Base-by-base conservation (phyloP, 306 rosid genomes). In the Coriaria nepalensis region DNA sequence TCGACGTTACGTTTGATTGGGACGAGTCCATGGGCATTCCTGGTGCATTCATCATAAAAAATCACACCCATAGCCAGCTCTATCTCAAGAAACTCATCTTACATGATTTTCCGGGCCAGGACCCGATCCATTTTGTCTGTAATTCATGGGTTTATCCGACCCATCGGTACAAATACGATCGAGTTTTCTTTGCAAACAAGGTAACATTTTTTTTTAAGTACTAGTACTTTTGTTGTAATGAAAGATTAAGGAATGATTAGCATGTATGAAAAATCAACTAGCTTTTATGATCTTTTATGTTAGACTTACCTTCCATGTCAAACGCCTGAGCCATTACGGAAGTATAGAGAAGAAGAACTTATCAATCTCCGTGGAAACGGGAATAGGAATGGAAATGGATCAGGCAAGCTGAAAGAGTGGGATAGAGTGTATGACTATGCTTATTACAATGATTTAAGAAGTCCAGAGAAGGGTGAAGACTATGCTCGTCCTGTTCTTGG, bases 121-220 rank as follows among this genome's bases (percentile, higher is more conserved):
- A 73, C 39, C 62, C 50, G 34, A 58, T 77, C 0, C 69, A 66
- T 75, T 90, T 90, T 14, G 75, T 77, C 34, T 90, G 98, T 66
- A 79, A 85, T 53, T 90, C 95, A n/a, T 90, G 98, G 98, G 81
- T 90, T 37, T 90, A 90, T 65, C 98, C 98, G 3, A 52, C 79
- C 41, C 72, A 71, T 57, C 84, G 83, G 15, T 90, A 85, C 68
- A 68, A 66, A 29, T 58, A 71, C 5, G 54, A 75, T 7, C 85
- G 98, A 6, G 58, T 85, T 6, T 90, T 90, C 76, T 90, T 90
- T 67, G 40, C 95, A 4, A 90, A 81, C 48, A 73, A 73, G 84
- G 98, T 83, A 51, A 56, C 9, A 10, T 40, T 20, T 39, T 33
- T 41, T 6, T 41, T 41, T 9, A 1, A 20, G 29, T 20, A 20